Base-by-base conservation (phyloP, 768 basidiomycete species). In the Aureoboletus auriporus region DNA sequence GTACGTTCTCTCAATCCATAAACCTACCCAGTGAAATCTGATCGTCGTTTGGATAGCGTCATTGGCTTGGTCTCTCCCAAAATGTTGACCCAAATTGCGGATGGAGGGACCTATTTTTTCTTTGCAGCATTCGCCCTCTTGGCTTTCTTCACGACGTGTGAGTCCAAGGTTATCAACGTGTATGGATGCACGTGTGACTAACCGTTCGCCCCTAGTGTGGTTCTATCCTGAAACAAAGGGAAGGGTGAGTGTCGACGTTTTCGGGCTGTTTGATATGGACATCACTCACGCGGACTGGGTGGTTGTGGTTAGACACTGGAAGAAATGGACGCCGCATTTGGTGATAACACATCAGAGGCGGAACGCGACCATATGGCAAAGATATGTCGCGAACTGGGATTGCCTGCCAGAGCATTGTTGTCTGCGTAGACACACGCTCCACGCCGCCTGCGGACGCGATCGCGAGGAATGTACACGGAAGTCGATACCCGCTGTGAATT, bases 191-290 rank as follows among this genome's bases (percentile, higher is more conserved):
- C 23, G 23, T 12, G 38, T 17, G 16, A 16, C 47, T 62, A 20
- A 31, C 23, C 12, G 2, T 45, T 29, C 8, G 8, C 14, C 28
- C 16, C 3, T 7, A 67, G 65, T 52, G 37, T 11, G 60, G 0
- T 59, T 67, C 39, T 64, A 60, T 26, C 65, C 65, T 2, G 65
- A 67, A 49, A 67, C 65, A 14, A 69, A 61, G 23, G 67, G 65
- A 34, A 64, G 57, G 50, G 65, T 68, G 20, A 56, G 65, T 55
- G 27, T 39, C 8, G 8, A 30, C 5, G 9, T 23, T 33, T 29
- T 5, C 26, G 12, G 4, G 16, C 33, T 14, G 16, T 27, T 13
- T 31, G 4, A 31, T 28, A n/a, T 8, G 20, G 28, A 33, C 3
- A 12, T 29, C 4, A 12, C 45, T 54, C 12, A 60, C 12, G 10